Evolutionary conservation across 208 protist species (phyloP).

Genomic region (Endotrypanum monterogeii): DNA sequence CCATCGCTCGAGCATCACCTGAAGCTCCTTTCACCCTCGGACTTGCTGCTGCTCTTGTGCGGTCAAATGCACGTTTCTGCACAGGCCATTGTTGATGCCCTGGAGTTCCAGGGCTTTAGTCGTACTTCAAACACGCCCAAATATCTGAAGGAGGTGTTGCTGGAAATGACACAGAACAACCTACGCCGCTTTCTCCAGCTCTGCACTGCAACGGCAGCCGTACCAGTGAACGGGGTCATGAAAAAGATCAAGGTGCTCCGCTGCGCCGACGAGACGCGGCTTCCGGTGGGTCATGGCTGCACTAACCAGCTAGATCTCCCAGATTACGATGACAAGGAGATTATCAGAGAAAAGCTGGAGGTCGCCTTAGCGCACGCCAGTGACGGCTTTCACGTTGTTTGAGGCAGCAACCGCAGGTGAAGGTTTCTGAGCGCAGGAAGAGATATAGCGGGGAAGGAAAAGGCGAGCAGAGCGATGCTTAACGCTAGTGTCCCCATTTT

Average conservation of each 20-base stretch:
- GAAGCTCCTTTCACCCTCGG: conserved; percentile 55
- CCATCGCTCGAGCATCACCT: conserved; percentile 48
- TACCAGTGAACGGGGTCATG: conserved; percentile 34
- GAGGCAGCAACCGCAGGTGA: not conserved
- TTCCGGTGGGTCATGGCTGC: conserved; percentile 73
- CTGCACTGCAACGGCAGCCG: conserved; percentile 50
- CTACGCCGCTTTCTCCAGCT: conserved; percentile 71
- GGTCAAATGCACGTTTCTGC: conserved; percentile 56
- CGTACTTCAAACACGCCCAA: conserved; percentile 52
- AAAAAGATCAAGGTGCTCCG: conserved; percentile 69
- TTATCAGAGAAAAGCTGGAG: conserved; percentile 52
- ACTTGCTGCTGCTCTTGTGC: conserved; percentile 63
- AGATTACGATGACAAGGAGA: conserved; percentile 61
- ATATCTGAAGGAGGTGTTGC: conserved; percentile 49
- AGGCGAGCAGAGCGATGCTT: not conserved
- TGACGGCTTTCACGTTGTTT: conserved; percentile 78
- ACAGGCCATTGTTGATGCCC: conserved; percentile 46
- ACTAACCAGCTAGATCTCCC: conserved; percentile 65
- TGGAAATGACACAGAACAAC: conserved; percentile 66
- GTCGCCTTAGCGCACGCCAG: conserved; percentile 57
- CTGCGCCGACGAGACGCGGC: conserved; percentile 36
- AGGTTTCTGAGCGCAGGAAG: not conserved
- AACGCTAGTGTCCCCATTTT: not conserved
- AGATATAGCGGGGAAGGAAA: not conserved
- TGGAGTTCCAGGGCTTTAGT: conserved; percentile 65